A percentile compares a stretch with the other conserved stretches of the same genome.
Conservation (phyloP, 2,329 filamentous ascomycete genomes). For the Calonectria pteridis region DNA sequence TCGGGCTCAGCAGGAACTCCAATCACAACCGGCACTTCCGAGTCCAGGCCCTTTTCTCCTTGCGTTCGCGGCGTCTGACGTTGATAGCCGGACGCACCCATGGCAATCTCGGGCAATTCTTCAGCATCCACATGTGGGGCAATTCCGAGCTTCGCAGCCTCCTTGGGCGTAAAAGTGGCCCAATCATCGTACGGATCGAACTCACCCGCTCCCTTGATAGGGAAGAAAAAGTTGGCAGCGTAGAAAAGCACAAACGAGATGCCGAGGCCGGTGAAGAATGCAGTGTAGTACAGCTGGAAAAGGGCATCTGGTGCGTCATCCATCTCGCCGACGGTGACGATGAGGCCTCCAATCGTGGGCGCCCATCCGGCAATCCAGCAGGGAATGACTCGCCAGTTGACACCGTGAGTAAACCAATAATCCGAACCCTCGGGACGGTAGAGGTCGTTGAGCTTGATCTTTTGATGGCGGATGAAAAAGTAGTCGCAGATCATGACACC, state of each 20-base stretch:
- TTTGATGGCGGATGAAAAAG: constrained; percentile 48
- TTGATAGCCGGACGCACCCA: constrained; percentile 8
- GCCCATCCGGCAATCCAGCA: constrained; percentile 19
- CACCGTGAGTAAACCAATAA: constrained; percentile 52
- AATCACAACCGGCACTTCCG: neutral
- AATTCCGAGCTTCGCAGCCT: constrained; percentile 14
- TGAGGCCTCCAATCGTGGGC: constrained; percentile 11
- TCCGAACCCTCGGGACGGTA: constrained; percentile 46
- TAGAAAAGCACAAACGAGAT: constrained; percentile 15
- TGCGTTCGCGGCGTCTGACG: neutral
- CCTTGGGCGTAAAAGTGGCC: constrained; percentile 19
- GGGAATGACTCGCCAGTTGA: constrained; percentile 45
- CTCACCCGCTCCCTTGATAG: constrained; percentile 9
- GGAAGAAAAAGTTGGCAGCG: constrained; percentile 5
- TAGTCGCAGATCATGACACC: constrained; percentile 49
- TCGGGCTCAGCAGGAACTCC: neutral
- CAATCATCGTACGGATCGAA: constrained; percentile 23
- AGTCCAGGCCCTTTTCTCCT: neutral
- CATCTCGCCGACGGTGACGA: neutral
- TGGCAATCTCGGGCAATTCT: neutral
- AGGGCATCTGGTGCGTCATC: neutral
- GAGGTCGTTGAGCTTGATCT: constrained; percentile 52
- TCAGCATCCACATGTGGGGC: constrained; percentile 11
- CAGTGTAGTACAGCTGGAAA: constrained; percentile 13
- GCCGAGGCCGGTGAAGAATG: constrained; percentile 9